These are phyloP conservation scores for Apophysomyces sp. DNA, from an alignment of 371 early-diverging fungal species.

Conservation along the genomic window DNA sequence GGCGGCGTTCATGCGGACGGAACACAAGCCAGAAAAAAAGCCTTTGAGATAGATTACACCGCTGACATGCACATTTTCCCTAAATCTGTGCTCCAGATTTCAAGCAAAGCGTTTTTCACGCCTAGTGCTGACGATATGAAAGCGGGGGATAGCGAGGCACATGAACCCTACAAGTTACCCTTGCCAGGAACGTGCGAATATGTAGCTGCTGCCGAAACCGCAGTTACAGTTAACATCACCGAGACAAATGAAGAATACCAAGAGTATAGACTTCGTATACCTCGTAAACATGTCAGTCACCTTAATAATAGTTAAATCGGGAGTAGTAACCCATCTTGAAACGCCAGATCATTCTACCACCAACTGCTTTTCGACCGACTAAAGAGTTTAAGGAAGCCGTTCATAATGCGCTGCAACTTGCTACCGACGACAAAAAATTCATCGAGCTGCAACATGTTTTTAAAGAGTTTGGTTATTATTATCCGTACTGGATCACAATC, in stretches of 20 bases:
- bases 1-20: not conserved
- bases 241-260: not conserved
- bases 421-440: not conserved
- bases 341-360: not conserved
- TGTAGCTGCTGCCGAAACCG: not conserved
- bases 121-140: not conserved
- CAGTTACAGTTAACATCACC: not conserved
- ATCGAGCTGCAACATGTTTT: not conserved
- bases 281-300: not conserved
- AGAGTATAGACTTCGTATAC: not conserved
- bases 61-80: not conserved
- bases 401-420: not conserved
- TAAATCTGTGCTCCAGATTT: not conserved
- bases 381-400: not conserved
- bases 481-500: not conserved
- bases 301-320: too few species aligned
- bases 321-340: not conserved
- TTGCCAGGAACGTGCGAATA: not conserved
- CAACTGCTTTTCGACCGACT: not conserved
- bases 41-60: not conserved
- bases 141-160: too few species aligned
- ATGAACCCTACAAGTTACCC: not conserved
- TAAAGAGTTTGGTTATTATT: not conserved
- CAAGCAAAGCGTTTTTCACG: not conserved
- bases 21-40: not conserved